Conservation (phyloP, 1,284 basidiomycete genomes). For the Pholiota adiposa region DNA sequence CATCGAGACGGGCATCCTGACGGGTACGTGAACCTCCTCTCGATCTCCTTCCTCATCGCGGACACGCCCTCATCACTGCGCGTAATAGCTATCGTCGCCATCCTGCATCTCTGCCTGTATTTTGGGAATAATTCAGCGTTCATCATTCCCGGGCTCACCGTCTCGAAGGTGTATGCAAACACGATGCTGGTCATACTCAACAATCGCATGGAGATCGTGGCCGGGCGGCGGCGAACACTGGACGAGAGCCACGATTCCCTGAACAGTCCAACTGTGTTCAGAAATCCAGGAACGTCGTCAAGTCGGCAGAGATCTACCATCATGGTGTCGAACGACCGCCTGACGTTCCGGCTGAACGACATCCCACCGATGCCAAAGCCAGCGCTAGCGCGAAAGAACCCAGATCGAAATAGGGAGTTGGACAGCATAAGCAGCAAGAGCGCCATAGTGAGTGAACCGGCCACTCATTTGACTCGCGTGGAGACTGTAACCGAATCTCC, state of each 20-base stretch:
- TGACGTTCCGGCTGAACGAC: slow-evolving; percentile 19
- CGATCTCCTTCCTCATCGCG: neutral
- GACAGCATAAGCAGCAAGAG: neutral
- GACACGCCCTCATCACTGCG: neutral
- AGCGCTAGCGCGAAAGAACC: neutral
- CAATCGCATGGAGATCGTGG: slow-evolving; percentile 29
- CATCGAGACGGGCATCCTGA: slow-evolving; percentile 32
- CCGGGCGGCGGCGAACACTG: neutral
- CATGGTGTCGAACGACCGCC: slow-evolving; percentile 22
- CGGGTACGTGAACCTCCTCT: slow-evolving; percentile 22
- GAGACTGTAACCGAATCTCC: neutral
- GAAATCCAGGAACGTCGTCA: neutral
- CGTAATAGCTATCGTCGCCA: slow-evolving; percentile 28
- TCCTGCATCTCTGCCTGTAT: slow-evolving; percentile 31
- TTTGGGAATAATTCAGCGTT: slow-evolving; percentile 26
- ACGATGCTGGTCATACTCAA: slow-evolving; percentile 33
- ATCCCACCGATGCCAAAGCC: neutral
- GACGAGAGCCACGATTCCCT: neutral
- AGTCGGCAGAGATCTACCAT: slow-evolving; percentile 13
- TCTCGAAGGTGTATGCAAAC: slow-evolving; percentile 35
- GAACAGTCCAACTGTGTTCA: neutral
- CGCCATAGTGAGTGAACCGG: neutral
- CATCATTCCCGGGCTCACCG: slow-evolving; percentile 26
- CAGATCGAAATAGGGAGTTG: neutral
- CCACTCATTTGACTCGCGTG: neutral